Percentiles rank a stretch among this genome's conserved stretches.
Evolutionary conservation across 176 grass and related monocot species (phyloP).

Genomic region (Oryza australiensis): DNA sequence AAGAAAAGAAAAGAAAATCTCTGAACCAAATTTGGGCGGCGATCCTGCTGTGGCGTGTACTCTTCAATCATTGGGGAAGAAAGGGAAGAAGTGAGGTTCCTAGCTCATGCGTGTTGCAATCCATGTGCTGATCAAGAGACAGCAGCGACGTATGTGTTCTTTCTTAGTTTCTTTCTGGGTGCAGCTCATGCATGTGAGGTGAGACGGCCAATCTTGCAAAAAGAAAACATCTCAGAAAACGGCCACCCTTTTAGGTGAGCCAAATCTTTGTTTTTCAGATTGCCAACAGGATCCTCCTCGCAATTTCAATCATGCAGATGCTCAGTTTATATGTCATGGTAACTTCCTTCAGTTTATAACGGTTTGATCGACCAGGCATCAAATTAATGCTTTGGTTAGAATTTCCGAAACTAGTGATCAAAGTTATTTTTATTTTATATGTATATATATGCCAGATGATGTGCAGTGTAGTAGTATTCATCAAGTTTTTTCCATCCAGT

Average conservation of each 20-base stretch:
- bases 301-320: not conserved
- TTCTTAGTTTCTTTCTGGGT: not conserved
- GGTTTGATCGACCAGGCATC: not conserved
- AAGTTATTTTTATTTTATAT: not conserved
- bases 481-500: not conserved
- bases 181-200: conserved; percentile 33
- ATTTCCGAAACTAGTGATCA: not conserved
- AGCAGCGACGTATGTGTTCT: not conserved
- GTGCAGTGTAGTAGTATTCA: not conserved
- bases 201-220: conserved; percentile 22
- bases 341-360: not conserved
- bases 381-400: not conserved
- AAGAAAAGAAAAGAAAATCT: not conserved
- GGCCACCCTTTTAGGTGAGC: conserved; percentile 40
- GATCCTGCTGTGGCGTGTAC: conserved; percentile 13
- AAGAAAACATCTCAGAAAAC: not conserved
- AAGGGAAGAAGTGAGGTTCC: not conserved
- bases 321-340: not conserved
- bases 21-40: conserved; percentile 20
- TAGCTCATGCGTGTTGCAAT: conserved; percentile 19
- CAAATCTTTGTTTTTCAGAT: conserved; percentile 34
- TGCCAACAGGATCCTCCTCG: conserved; percentile 33
- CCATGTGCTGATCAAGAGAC: conserved; percentile 26
- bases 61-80: conserved; percentile 22
- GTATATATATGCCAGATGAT: too few species aligned